phyloP scores from a whole-genome alignment of 2,329 filamentous ascomycete genomes.

The Penicillium sp. region DNA sequence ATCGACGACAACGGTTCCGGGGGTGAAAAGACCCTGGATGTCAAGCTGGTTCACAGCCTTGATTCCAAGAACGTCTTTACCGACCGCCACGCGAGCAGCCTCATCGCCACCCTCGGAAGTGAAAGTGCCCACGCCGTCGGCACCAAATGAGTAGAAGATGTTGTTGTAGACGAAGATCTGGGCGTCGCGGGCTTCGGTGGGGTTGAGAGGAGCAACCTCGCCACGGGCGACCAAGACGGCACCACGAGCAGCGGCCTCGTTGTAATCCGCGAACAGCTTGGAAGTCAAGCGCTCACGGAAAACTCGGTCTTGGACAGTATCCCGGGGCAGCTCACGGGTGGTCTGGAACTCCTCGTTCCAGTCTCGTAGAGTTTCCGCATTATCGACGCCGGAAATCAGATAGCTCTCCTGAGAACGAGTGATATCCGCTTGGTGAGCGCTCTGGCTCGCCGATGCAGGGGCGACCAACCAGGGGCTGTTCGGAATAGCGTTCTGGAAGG shows the following conservation, averaged over 20 bases:
- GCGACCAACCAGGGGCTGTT: constrained; percentile 88
- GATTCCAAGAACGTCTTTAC: constrained; percentile 92
- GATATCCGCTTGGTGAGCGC: constrained; percentile 71
- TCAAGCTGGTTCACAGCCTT: constrained; percentile 95
- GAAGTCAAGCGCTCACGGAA: constrained; percentile 91
- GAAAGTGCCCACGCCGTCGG: constrained; percentile 95
- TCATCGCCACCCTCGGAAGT: constrained; percentile 94
- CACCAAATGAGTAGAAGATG: constrained; percentile 97
- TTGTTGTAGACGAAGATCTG: constrained; percentile 99
- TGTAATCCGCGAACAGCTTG: constrained; percentile 96
- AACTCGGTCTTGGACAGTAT: constrained; percentile 88
- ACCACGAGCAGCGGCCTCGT: constrained; percentile 86
- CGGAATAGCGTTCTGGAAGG: constrained; percentile 90
- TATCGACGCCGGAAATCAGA: constrained; percentile 82
- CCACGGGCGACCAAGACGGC: constrained; percentile 88
- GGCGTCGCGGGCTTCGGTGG: constrained; percentile 83
- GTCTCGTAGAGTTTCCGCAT: constrained; percentile 87
- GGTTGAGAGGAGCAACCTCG: constrained; percentile 89
- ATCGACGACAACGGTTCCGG: constrained; percentile 92
- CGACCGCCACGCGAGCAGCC: constrained; percentile 88
- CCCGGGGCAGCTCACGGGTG: constrained; percentile 86
- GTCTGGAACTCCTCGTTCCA: constrained; percentile 99
- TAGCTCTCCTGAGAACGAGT: constrained; percentile 90
- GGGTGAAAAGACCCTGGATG: constrained; percentile 88
- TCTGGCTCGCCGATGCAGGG: constrained; percentile 54